Percentiles rank a stretch among this genome's conserved stretches.
phyloP scores from a whole-genome alignment of 75 land plant genomes.

The Selaginella tamariscina region DNA sequence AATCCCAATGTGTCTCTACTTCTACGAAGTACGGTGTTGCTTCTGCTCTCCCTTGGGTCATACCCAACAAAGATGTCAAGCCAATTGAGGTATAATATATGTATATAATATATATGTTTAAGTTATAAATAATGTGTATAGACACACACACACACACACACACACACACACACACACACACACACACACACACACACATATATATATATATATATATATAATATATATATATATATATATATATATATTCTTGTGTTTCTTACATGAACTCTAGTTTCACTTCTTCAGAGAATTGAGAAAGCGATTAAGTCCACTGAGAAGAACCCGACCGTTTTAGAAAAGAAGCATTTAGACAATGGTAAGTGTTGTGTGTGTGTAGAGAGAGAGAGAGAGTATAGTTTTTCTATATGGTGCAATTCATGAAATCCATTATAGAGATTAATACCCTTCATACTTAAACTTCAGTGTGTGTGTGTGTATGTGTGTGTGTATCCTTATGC shows the following conservation, averaged over 20 bases:
- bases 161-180: too few species aligned
- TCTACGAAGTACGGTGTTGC: constrained; percentile 52
- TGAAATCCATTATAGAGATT: background rate
- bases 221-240: background rate
- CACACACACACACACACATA: too few species aligned
- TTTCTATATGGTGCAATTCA: background rate
- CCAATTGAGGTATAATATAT: background rate
- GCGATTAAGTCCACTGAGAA: constrained; percentile 65
- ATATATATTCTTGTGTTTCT: background rate
- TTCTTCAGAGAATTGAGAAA: constrained; percentile 45
- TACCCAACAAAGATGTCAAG: constrained; percentile 22
- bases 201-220: constrained; percentile 1
- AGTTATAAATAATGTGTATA: too few species aligned
- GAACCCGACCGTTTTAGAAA: constrained; percentile 45
- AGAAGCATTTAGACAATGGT: constrained; percentile 62
- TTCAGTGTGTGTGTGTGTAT: too few species aligned
- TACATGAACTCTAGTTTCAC: background rate
- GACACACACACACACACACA: too few species aligned
- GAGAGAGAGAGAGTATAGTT: background rate
- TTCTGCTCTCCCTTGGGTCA: constrained; percentile 62
- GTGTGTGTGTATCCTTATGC: too few species aligned
- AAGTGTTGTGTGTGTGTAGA: too few species aligned
- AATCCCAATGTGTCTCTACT: constrained; percentile 84
- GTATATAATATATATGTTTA: background rate
- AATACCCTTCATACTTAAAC: too few species aligned